Evolutionary conservation across 257 asterid species (phyloP).

Genomic region (Leonotis leonurus): DNA sequence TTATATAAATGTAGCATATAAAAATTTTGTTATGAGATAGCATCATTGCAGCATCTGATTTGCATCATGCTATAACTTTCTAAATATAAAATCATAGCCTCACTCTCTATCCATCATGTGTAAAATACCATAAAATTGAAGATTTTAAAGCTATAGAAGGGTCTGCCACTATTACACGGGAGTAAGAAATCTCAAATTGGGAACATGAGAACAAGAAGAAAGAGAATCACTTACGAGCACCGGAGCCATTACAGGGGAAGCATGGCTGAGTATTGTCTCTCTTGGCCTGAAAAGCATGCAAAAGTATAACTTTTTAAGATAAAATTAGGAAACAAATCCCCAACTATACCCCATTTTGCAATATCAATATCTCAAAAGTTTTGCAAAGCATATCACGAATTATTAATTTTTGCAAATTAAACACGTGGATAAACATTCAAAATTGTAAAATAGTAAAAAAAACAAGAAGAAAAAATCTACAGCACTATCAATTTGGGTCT

Average conservation of each 20-base stretch:
- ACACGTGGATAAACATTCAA: too few species aligned
- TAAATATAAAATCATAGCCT: not conserved
- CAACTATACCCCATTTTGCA: too few species aligned
- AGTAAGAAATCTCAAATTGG: not conserved
- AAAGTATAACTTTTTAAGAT: too few species aligned
- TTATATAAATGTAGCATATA: not conserved
- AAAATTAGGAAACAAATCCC: too few species aligned
- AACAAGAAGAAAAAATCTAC: slow-evolving; percentile 28
- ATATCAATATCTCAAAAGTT: too few species aligned
- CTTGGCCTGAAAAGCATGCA: slow-evolving; percentile 61
- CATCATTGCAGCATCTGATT: not conserved
- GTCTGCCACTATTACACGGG: not conserved
- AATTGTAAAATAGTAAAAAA: not conserved
- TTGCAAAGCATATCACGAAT: too few species aligned
- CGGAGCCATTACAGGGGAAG: slow-evolving; percentile 88
- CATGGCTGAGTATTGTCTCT: slow-evolving; percentile 91
- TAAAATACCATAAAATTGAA: not conserved
- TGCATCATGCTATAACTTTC: not conserved
- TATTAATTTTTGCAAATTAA: too few species aligned
- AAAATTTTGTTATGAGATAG: not conserved
- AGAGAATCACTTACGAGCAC: slow-evolving; percentile 71
- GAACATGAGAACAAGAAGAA: not conserved
- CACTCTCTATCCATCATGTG: not conserved
- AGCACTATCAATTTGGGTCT: slow-evolving; percentile 76
- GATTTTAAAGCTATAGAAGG: not conserved